Base-by-base conservation (phyloP, 2,329 filamentous ascomycete species). In the Blastomyces gilchristii region DNA sequence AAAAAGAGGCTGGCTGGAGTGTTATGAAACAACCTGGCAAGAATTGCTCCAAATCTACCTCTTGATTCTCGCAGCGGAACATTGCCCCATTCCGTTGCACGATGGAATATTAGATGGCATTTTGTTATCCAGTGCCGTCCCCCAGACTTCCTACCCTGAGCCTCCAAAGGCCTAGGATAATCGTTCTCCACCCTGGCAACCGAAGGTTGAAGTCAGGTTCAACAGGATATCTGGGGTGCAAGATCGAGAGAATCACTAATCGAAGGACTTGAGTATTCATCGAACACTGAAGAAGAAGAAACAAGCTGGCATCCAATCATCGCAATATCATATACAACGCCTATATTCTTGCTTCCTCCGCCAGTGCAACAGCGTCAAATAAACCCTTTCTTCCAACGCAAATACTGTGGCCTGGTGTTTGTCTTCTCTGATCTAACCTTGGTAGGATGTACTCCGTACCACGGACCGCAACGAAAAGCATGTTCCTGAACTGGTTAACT, bases 1-100 rank as follows among this genome's bases (percentile, higher is more conserved):
- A 58, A 62, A 61, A 56, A 60, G 64, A 59, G 62, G 64, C 62
- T 53, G 66, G 67, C 65, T 66, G 67, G 50, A 12, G 50, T 28
- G 50, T 53, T 31, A 18, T 34, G 31, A 53, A 53, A 18, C 31
- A 53, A 34, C 25, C 25, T 2, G 14, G 18, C 28, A 28, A 53
- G 25, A 53, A 34, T 34, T 53, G 28, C 25, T 53, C 31, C 28
- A n/a, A 8, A 8, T 34, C 50, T 39, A 2, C 11, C 28, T 16
- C 25, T 34, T 3, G 3, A 34, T 53, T 28, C 34, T 3, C 16
- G 18, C 28, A 53, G 28, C 16, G 16, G 28, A 34, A 16, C 16
- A 34, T 53, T 34, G 50, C 22, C 50, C 50, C 11, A 49, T 49
- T 49, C 22, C 45, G n/a, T n/a, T 25, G 18, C 8, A 8, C 47